These are phyloP conservation scores for Fusarium subglutinans DNA, from an alignment of 2,329 filamentous ascomycete genomes.

Conservation along the genomic window DNA sequence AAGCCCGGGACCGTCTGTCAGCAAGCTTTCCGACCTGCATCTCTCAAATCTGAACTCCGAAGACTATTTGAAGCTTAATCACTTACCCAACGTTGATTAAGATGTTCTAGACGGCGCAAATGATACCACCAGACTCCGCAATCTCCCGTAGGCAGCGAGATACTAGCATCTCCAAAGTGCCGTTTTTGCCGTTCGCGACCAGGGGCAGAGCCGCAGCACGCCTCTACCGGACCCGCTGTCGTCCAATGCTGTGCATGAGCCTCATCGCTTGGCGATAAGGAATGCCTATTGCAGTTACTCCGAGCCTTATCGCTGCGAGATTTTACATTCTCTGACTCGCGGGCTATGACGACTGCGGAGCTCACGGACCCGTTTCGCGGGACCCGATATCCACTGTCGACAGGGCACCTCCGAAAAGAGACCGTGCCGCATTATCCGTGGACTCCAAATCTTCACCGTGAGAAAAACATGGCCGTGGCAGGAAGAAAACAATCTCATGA, in stretches of 20 bases:
- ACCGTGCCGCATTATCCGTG: conserved; percentile 33
- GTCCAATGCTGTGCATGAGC: conserved; percentile 6
- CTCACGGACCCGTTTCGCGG: background rate
- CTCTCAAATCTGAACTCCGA: background rate
- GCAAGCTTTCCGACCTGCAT: background rate
- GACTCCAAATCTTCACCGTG: background rate
- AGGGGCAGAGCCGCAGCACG: background rate
- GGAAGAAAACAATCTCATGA: background rate
- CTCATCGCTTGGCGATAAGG: background rate
- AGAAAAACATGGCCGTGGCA: background rate
- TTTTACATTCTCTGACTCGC: conserved; percentile 19
- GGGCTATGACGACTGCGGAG: conserved; percentile 5
- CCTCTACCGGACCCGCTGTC: background rate
- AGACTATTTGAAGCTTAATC: background rate
- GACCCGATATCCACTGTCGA: conserved; percentile 1
- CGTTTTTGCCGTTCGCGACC: background rate
- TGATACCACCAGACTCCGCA: background rate
- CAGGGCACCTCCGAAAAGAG: conserved; percentile 22
- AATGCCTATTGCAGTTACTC: conserved; percentile 1
- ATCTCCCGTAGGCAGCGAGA: background rate
- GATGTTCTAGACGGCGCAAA: background rate
- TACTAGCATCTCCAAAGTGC: background rate
- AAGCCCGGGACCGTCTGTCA: background rate
- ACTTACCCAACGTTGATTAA: background rate
- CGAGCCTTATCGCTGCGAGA: background rate